A percentile compares a stretch with the other conserved stretches of the same genome.
Evolutionary conservation across 2,329 filamentous ascomycete species (phyloP).

Genomic region (Epichloe elymi): DNA sequence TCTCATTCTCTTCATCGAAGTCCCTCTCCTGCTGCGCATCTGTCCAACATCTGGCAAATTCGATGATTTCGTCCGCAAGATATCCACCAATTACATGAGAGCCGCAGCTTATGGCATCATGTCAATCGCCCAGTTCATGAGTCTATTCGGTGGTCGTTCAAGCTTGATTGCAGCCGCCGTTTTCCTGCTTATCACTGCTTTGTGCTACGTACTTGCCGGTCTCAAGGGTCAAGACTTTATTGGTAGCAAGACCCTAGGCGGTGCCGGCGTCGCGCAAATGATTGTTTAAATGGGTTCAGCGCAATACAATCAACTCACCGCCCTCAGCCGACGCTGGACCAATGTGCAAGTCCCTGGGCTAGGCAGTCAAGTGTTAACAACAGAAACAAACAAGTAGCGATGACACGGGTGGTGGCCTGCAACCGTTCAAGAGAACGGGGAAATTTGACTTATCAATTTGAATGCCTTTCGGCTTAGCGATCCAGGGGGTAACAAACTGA

Average conservation of each 20-base stretch:
- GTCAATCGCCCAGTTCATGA: constrained; percentile 75
- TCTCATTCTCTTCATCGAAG: constrained; percentile 72
- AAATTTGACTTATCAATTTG: not conserved
- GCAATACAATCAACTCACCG: not conserved
- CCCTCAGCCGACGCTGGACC: not conserved
- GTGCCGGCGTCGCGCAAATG: constrained; percentile 91
- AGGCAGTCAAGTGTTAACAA: not conserved
- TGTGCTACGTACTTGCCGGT: constrained; percentile 71
- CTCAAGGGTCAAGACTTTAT: constrained; percentile 77
- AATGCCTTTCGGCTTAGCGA: not conserved
- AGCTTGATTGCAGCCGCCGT: constrained; percentile 80
- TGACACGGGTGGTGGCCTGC: not conserved
- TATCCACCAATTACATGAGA: constrained; percentile 96
- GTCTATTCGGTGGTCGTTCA: constrained; percentile 48
- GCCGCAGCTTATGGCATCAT: constrained; percentile 74
- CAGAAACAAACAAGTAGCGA: not conserved
- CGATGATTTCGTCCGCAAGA: constrained; percentile 76
- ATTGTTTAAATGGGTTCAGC: constrained; percentile 53
- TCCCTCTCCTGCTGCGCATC: constrained; percentile 90
- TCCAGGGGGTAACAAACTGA: not conserved
- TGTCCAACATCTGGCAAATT: constrained; percentile 89
- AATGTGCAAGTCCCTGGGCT: not conserved
- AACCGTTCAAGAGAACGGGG: not conserved
- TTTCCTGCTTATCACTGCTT: constrained; percentile 59
- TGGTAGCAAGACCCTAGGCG: constrained; percentile 90